A percentile compares a stretch with the other conserved stretches of the same genome.
Conservation (phyloP, 805 yeast genomes). For the Starmera caribaea region DNA sequence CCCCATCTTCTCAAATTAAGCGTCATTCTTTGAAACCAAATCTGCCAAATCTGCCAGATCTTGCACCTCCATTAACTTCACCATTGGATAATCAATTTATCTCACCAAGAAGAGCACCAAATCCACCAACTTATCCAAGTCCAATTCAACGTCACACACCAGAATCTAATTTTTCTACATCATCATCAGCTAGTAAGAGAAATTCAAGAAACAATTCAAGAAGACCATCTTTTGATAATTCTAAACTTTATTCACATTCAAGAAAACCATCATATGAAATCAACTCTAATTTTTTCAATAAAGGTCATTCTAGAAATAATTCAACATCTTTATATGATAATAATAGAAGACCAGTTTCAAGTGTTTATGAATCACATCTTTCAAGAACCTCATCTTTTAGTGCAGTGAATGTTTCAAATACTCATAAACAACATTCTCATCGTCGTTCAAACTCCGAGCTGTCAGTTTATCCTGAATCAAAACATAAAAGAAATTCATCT, state of each 20-base stretch:
- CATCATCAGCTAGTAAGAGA: conserved; percentile 12
- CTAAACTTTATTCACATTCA: conserved; percentile 7
- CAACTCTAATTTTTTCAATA: conserved; percentile 4
- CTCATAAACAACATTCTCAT: too few relatives aligned
- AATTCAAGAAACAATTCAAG: conserved; percentile 7
- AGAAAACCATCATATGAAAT: conserved; percentile 20
- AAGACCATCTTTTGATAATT: neutral
- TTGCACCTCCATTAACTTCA: conserved; percentile 14
- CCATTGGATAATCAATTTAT: conserved; percentile 27
- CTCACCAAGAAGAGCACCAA: conserved; percentile 69
- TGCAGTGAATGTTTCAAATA: too few relatives aligned
- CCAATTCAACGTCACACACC: conserved; percentile 23
- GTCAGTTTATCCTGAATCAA: too few relatives aligned
- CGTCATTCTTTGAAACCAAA: conserved; percentile 3
- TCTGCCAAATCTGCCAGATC: conserved; percentile 9
- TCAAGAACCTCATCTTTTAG: neutral
- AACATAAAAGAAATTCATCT: too few relatives aligned
- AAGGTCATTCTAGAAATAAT: conserved; percentile 8
- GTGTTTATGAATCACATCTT: conserved; percentile 19
- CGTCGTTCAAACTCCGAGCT: too few relatives aligned
- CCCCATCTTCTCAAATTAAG: neutral
- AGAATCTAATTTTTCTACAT: conserved; percentile 5
- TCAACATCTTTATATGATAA: conserved; percentile 12
- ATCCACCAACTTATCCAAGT: conserved; percentile 46
- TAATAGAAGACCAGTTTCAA: conserved; percentile 34